A percentile compares a stretch with the other conserved stretches of the same genome.
These are phyloP conservation scores for Macadamia tetraphylla DNA, from an alignment of 164 flowering plant genomes.

Conservation along the genomic window DNA sequence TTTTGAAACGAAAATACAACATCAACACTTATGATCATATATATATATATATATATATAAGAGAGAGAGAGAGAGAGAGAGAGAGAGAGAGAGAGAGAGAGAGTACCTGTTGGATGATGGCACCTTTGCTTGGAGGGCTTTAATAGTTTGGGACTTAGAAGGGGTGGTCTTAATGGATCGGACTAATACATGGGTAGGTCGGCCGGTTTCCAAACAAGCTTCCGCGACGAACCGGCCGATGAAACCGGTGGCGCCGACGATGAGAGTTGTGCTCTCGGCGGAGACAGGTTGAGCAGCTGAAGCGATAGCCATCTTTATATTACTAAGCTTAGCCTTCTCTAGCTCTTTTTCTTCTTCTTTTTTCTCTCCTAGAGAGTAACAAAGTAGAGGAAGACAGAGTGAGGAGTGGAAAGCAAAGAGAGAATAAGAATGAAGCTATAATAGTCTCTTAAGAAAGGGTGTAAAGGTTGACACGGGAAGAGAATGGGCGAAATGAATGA, in stretches of 20 bases:
- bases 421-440: no score
- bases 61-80: neutral
- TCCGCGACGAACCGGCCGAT: slow-evolving; percentile 54
- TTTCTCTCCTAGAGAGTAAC: no score
- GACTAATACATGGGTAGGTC: slow-evolving; percentile 40
- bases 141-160: slow-evolving; percentile 32
- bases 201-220: slow-evolving; percentile 41
- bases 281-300: no score
- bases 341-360: neutral
- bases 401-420: no score
- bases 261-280: slow-evolving; percentile 24
- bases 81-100: neutral
- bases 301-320: neutral
- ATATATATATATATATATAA: no score
- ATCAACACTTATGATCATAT: neutral
- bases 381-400: no score
- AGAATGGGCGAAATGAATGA: no score
- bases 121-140: slow-evolving; percentile 43
- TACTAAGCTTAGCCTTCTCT: neutral
- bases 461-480: no score
- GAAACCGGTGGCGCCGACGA: slow-evolving; percentile 55
- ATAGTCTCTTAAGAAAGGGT: no score
- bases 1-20: no score
- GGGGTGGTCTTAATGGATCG: slow-evolving; percentile 11
- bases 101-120: slow-evolving; percentile 34